phyloP scores from a whole-genome alignment of 2,329 filamentous ascomycete genomes.

The Chaetomium olivaceum region DNA sequence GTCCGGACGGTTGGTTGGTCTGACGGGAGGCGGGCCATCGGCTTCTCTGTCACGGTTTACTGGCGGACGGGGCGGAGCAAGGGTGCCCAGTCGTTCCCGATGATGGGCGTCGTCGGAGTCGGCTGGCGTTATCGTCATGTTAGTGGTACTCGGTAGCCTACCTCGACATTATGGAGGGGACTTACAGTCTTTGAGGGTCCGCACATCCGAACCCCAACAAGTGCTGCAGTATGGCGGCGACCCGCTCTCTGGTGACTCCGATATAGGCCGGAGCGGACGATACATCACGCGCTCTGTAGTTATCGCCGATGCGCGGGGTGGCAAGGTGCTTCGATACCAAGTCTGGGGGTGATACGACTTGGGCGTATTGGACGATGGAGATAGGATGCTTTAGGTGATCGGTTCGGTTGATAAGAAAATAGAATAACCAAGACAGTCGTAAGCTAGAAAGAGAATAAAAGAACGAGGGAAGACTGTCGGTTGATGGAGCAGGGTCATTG shows the following conservation, averaged over 20 bases:
- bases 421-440: neutral
- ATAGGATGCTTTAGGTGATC: neutral
- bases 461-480: neutral
- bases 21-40: too few relatives aligned
- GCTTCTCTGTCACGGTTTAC: too few relatives aligned
- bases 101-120: neutral
- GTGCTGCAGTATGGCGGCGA: neutral
- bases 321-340: neutral
- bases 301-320: neutral
- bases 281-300: neutral
- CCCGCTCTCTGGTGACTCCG: neutral
- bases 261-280: neutral
- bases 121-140: neutral
- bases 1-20: too few relatives aligned
- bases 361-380: neutral
- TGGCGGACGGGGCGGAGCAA: too few relatives aligned
- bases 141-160: neutral
- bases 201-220: neutral
- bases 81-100: too few relatives aligned
- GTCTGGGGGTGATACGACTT: too few relatives aligned
- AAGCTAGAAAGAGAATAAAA: neutral
- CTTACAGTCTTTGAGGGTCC: neutral
- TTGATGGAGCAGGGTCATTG: neutral
- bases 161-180: neutral
- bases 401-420: neutral